These are phyloP conservation scores for Nothophoma quercina DNA, from an alignment of 2,329 filamentous ascomycete genomes.

Conservation along the genomic window DNA sequence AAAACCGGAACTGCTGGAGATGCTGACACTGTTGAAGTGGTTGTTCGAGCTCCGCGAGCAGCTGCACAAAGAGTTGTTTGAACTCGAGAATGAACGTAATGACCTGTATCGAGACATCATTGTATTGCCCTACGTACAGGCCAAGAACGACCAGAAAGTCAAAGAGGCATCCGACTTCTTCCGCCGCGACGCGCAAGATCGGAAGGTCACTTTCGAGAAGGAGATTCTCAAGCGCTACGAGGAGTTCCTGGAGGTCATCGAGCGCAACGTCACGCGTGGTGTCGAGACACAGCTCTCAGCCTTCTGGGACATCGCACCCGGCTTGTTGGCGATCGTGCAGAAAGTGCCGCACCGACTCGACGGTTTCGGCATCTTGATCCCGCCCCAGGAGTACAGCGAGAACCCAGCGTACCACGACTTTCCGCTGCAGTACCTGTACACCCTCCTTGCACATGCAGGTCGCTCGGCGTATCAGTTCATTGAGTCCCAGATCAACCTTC, in stretches of 20 bases:
- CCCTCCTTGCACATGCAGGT: conserved; percentile 82
- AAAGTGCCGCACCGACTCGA: conserved; percentile 71
- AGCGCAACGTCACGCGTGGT: conserved; percentile 83
- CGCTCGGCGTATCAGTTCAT: conserved; percentile 97
- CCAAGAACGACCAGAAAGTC: conserved; percentile 78
- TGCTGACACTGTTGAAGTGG: conserved; percentile 94
- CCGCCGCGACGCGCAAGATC: conserved; percentile 75
- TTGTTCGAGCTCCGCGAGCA: conserved; percentile 93
- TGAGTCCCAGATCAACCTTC: conserved; percentile 88
- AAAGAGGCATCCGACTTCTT: conserved; percentile 84
- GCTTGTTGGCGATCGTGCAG: conserved; percentile 78
- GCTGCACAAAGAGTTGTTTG: conserved; percentile 84
- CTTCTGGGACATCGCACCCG: conserved; percentile 97
- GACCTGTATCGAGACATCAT: conserved; percentile 86
- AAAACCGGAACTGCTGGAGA: conserved; percentile 90
- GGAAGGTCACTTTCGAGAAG: conserved; percentile 73
- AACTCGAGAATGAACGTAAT: conserved; percentile 84
- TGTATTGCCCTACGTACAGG: conserved; percentile 77
- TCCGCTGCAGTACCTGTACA: conserved; percentile 90
- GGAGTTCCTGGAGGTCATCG: conserved; percentile 79
- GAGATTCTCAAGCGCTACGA: conserved; percentile 77
- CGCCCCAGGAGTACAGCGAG: conserved; percentile 79
- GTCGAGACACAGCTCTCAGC: conserved; percentile 91
- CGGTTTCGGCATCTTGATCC: conserved; percentile 78
- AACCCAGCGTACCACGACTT: conserved; percentile 82